Evolutionary conservation across 768 basidiomycete genomes (phyloP), one percentile per base, ranked within the genome.

Genomic region (Arthromyces matolae): DNA sequence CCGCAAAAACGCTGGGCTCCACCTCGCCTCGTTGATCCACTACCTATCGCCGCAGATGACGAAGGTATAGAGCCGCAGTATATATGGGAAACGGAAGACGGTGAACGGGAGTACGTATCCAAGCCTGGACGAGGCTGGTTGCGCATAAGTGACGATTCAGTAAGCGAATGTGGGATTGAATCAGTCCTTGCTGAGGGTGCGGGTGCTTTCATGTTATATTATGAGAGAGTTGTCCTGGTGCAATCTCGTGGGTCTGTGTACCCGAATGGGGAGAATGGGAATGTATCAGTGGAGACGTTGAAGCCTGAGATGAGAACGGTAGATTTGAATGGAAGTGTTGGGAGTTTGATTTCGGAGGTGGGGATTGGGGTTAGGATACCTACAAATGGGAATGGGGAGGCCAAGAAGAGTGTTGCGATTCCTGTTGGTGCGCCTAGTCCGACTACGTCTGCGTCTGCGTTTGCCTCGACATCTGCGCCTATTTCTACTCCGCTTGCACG

Each of bases 141-240:
- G 47, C 73, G 91, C 47, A 84, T 93, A 51, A 91, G 88, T 60
- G 95, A 99, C 67, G 86, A 90, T 55, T 69, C 78, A 3, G 90
- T 93, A 44, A 70, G 75, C 24, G 86, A 91, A 57, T 82, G 83
- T 29, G 86, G 85, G 22, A 76, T 93, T 44, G 82, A 86, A 68
- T 71, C 72, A 45, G 89, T 91, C 60, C 65, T 90, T 44, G 69
- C 74, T 60, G 87, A 87, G 74, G 86, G 84, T 43, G 72, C 78
- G 16, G 71, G 69, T n/a, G 89, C 81, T 52, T 95, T 97, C 65
- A 90, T 99, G 89, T 75, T 97, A 31, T 98, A 91, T 60, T 99
- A 98, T 58, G 95, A 99, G 72, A 78, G 83, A 24, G 73, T 69
- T 28, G 62, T 71, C 25, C 57, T 64, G 23, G 61, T 66, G 6